These are phyloP conservation scores for Linnemannia hyalina DNA, from an alignment of 192 early-diverging fungal genomes.

Conservation along the genomic window DNA sequence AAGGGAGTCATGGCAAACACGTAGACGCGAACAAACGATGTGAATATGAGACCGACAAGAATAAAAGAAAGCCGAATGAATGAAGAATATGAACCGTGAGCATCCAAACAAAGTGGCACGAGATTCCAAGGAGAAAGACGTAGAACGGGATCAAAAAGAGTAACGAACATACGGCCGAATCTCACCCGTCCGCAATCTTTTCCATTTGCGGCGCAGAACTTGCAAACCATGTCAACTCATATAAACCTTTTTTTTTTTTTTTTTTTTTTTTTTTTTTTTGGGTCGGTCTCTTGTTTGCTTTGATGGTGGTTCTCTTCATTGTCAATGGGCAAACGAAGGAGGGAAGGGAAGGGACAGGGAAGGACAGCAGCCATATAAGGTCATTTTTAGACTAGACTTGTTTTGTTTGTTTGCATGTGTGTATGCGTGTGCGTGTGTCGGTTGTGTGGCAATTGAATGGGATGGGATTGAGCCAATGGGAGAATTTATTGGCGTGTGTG, in stretches of 20 bases:
- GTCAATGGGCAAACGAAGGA: background rate
- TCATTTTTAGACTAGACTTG: background rate
- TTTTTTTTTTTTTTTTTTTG: background rate
- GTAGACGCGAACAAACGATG: too few relatives aligned
- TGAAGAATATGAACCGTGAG: background rate
- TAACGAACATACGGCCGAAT: background rate
- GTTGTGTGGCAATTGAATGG: background rate
- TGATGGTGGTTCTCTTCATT: background rate
- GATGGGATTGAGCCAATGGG: constrained; percentile 22
- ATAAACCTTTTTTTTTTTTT: background rate
- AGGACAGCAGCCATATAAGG: background rate
- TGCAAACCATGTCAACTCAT: background rate
- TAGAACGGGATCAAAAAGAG: background rate
- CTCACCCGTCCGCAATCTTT: constrained; percentile 4
- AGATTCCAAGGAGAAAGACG: background rate
- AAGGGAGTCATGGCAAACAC: background rate
- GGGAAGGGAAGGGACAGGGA: too few relatives aligned
- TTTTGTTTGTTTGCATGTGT: background rate
- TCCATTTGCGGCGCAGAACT: constrained; percentile 19
- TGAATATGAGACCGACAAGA: too few relatives aligned
- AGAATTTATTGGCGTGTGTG: constrained; percentile 27
- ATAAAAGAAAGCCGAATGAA: too few relatives aligned
- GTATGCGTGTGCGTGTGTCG: too few relatives aligned
- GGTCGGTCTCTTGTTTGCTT: background rate
- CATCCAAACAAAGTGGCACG: background rate